Base-by-base conservation (phyloP, 768 basidiomycete species). In the Trametes maxima region DNA sequence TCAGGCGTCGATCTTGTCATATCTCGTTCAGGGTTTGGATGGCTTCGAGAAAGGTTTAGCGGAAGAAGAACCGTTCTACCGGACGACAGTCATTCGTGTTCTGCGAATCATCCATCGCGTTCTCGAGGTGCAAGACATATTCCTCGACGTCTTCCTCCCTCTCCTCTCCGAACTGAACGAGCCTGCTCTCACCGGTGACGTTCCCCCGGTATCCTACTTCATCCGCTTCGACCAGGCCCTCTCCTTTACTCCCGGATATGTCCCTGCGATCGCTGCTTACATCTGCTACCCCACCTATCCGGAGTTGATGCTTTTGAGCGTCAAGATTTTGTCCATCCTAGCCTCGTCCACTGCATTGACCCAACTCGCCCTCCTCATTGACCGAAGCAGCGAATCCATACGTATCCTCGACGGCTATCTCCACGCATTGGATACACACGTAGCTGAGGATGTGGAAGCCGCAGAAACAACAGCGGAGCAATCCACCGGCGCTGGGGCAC, bases 141-240 rank as follows among this genome's bases (percentile, higher is more conserved):
- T 95, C 79, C 79, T 95, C 43, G 94, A 98, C 56, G 87, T 95
- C 22, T 83, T 96, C 50, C 76, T 96, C 3, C 93, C 94, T 2
- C 75, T 89, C 21, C 81, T 95, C 8, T 77, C 83, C 19, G 88
- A 93, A 56, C 78, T 86, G 59, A 84, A 85, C 62, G 83, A 81
- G 61, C 72, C 82, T 0, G 72, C 82, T 0, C 70, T 87, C 47
- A 74, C 85, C 24, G 85, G 85, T 28, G 79, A 76, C 8, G 73
- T 84, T 16, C 83, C 85, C 62, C 78, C 88, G 0, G 82, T 86
- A 11, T 89, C 88, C 2, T 88, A 82, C 69, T 91, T 88, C 76
- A 85, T 82, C 19, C 79, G 83, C 59, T 82, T 94, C 63, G 90
- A 94, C 67, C 85, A 92, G 68, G 86, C 86, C 19, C 74, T 94